Evolutionary conservation across 2,329 filamentous ascomycete genomes (phyloP).

Genomic region (Boeremia exigua): DNA sequence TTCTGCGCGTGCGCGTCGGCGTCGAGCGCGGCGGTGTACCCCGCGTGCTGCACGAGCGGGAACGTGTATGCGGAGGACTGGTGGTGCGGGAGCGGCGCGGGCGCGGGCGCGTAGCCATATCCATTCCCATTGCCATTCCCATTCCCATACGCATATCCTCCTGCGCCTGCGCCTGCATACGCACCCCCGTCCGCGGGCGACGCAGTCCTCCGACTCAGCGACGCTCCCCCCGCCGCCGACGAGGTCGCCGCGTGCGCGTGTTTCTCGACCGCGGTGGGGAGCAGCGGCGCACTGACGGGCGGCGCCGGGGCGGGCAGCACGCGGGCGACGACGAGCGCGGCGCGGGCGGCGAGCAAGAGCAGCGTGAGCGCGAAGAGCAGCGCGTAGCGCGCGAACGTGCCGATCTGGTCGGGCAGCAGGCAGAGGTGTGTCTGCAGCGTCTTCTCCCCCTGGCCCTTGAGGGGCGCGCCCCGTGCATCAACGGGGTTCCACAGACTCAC

Average conservation of each 20-base stretch:
- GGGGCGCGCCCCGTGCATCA: slow-evolving; percentile 56
- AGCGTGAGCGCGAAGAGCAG: slow-evolving; percentile 64
- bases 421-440: slow-evolving; percentile 91
- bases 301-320: slow-evolving; percentile 17
- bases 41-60: slow-evolving; percentile 52
- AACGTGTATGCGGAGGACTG: slow-evolving; percentile 30
- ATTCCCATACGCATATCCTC: too few relatives aligned
- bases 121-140: slow-evolving; percentile 23
- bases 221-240: too few relatives aligned
- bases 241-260: too few relatives aligned
- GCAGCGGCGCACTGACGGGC: slow-evolving; percentile 27
- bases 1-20: too few relatives aligned
- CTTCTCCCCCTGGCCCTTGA: slow-evolving; percentile 47
- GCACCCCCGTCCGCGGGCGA: too few relatives aligned
- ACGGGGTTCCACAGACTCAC: slow-evolving; percentile 93
- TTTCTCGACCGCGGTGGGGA: too few relatives aligned
- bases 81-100: slow-evolving; percentile 3
- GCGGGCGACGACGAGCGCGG: slow-evolving; percentile 46
- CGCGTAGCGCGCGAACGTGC: slow-evolving; percentile 81
- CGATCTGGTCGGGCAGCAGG: slow-evolving; percentile 85
- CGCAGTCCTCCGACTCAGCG: too few relatives aligned
- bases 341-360: slow-evolving; percentile 54
- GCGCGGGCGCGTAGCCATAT: slow-evolving; percentile 39
- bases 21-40: slow-evolving; percentile 39
- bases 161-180: too few relatives aligned